Base-by-base conservation (phyloP, 257 asterid genomes). In the Fraxinus quadrangulata region DNA sequence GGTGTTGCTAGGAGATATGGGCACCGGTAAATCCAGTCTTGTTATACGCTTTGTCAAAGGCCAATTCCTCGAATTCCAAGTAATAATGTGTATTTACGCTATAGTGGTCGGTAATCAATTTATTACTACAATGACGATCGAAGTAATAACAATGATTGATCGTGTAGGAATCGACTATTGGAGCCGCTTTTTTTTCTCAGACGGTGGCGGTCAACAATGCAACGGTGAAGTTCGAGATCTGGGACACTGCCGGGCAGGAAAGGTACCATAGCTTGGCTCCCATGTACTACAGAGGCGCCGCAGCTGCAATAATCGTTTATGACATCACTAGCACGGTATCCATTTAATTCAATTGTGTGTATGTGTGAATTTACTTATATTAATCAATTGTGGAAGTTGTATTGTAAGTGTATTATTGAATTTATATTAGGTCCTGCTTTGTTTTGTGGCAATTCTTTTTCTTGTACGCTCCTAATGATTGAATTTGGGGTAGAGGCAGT, bases 191-290 rank as follows among this genome's bases (percentile, higher is more conserved):
- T 83, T 93, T 95, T 77, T 92, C 98, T 30, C 97, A 94, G 75
- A 84, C 97, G 16, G 86, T 93, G 74, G 84, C 97, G n/a, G 97
- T 86, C 71, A 87, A 93, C 79, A 89, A 89, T 83, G 86, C 90
- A 31, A 91, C 97, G 30, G 97, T 95, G 78, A 95, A 95, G 82
- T 95, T 95, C 75, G 99, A 93, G 94, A 95, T 95, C 84, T 95
- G 98, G 99, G 99, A 95, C 76, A 95, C 99, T 42, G 99, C 98
- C 30, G 99, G 98, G 4, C 98, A 91, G 88, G 99, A 95, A 88
- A 91, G 99, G 78, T 95, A 93, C 82, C 99, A 95, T 75, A 95
- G 98, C 88, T 89, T 95, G 88, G 99, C 99, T 8, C 98, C 99
- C 23, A 95, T 95, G 99, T 95, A 95, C 66, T 93, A 95, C 81